Base-by-base conservation (phyloP, 441 rosid genomes). In the Brassica balearica region DNA sequence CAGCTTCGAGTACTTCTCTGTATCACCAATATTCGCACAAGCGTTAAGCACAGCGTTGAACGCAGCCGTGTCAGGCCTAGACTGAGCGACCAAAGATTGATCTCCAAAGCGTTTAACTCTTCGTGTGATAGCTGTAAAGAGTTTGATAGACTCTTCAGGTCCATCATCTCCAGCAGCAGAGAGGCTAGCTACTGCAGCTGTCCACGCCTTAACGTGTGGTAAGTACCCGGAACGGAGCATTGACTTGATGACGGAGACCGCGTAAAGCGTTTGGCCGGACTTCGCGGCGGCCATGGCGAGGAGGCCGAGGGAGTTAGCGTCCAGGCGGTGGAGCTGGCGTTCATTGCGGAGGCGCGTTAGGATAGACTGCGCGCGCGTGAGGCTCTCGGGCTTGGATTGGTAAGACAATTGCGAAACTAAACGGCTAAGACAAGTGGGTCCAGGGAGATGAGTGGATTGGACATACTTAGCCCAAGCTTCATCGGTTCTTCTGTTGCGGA, bases 191-290 rank as follows among this genome's bases (percentile, higher is more conserved):
- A 93, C 88, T 46, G 92, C 96, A 59, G 97, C 91, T 48, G 94
- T 86, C 94, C 96, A 94, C 0, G 97, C 97, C 77, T 91, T 94
- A 22, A 94, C 92, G 58, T 91, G 96, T 2, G 98, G 98, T 34
- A 94, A 84, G 83, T 92, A 92, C 6, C 97, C 94, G 1, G 97
- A 94, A 38, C 97, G 95, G 51, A 94, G 90, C 97, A 95, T 93
- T 64, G 97, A 95, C 64, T 89, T 88, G 75, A 94, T 77, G 2
- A 95, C 72, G 25, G 96, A 95, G 55, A 87, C 79, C 8, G 99
- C 92, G 80, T 89, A 93, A 25, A 84, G 86, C 1, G 90, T 82
- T 8, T 93, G 99, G 1, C 97, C 96, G 1, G 87, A 76, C 68
- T 87, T 90, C 6, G 97, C 86, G 0, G 99, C 93, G 51, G 95